Percentiles rank a stretch among this genome's conserved stretches.
phyloP scores from a whole-genome alignment of 2,329 filamentous ascomycete genomes.

The Pochonia chlamydosporia region DNA sequence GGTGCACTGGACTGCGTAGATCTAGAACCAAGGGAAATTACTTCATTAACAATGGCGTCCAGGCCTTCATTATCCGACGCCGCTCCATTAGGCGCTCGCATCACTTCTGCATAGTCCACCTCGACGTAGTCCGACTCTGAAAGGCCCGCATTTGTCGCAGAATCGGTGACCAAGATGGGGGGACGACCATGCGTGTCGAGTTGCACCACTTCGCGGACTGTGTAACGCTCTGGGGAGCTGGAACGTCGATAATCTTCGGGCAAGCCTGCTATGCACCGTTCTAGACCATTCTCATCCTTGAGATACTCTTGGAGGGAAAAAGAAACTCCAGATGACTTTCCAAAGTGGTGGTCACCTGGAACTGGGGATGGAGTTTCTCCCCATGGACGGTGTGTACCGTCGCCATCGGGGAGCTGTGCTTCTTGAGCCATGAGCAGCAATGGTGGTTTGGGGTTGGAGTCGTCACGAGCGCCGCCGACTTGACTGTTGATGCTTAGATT shows the following conservation, averaged over 20 bases:
- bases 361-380: not conserved
- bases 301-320: slow-evolving; percentile 6
- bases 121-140: not conserved
- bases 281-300: slow-evolving; percentile 3
- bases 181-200: not conserved
- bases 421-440: slow-evolving; percentile 4
- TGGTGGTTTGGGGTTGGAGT: not conserved
- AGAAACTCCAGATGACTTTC: not conserved
- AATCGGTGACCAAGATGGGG: not conserved
- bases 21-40: not conserved
- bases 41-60: not conserved
- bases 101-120: not conserved
- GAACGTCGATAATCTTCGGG: not conserved
- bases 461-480: no score
- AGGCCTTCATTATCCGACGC: not conserved
- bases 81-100: not conserved
- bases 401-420: not conserved
- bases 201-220: not conserved
- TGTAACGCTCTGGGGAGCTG: not conserved
- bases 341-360: not conserved
- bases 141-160: not conserved
- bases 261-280: not conserved
- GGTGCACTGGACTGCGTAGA: not conserved
- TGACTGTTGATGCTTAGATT: not conserved
- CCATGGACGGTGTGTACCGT: not conserved